Evolutionary conservation across 1,139 yeast species (phyloP).

Genomic region (Saccharomyces hybrid): DNA sequence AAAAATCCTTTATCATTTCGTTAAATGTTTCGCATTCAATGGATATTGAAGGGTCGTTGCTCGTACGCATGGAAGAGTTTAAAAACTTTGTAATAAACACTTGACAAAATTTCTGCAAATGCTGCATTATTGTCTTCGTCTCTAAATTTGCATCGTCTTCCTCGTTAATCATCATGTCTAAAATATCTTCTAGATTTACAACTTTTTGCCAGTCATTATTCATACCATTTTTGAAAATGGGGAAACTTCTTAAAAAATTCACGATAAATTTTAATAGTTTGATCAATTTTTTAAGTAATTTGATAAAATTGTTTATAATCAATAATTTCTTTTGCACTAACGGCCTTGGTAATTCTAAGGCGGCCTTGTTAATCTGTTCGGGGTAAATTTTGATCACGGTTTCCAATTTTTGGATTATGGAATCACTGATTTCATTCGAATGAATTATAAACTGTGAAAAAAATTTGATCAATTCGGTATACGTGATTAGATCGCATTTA

Average conservation of each 20-base stretch:
- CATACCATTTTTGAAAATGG: conserved; percentile 1
- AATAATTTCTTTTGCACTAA: conserved; percentile 2
- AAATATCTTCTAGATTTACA: not conserved
- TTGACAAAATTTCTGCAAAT: not conserved
- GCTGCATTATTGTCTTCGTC: not conserved
- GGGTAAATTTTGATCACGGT: not conserved
- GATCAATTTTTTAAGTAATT: conserved; percentile 1
- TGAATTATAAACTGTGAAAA: conserved; percentile 1
- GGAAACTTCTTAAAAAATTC: not conserved
- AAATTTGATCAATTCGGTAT: conserved; percentile 17
- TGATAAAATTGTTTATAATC: conserved; percentile 1
- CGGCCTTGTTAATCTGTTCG: not conserved
- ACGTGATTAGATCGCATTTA: conserved; percentile 54
- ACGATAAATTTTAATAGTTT: not conserved
- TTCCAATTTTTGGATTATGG: not conserved
- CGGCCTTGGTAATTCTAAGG: conserved; percentile 1
- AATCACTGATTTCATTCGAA: not conserved
- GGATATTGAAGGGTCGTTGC: not conserved
- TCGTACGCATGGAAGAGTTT: not conserved
- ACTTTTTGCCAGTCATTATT: conserved; percentile 1
- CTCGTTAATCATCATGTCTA: not conserved
- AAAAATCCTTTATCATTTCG: conserved; percentile 4
- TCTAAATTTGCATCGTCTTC: not conserved
- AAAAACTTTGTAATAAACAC: not conserved
- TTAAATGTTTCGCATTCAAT: not conserved